Evolutionary conservation across 768 basidiomycete genomes (phyloP).

Genomic region (Termitomyces sp.): DNA sequence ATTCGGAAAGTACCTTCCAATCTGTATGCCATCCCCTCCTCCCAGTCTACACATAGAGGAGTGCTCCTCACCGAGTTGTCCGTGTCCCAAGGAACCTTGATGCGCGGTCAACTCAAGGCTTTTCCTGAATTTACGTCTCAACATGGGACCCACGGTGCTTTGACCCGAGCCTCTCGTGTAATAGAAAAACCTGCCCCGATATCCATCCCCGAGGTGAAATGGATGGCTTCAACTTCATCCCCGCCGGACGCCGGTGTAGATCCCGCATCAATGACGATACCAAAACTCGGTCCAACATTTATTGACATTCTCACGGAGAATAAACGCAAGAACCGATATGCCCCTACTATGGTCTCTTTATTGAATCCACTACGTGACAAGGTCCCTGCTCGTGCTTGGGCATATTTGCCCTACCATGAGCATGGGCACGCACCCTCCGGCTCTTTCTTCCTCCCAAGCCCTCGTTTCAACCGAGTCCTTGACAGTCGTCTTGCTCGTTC

Average conservation of each 20-base stretch:
- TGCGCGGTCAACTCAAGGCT: neutral
- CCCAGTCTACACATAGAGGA: neutral
- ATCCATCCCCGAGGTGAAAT: neutral
- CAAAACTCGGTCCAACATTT: slow-evolving; percentile 1
- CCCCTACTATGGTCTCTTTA: slow-evolving; percentile 19
- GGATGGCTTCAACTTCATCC: neutral
- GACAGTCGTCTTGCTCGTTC: slow-evolving; percentile 2
- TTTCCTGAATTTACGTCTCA: neutral
- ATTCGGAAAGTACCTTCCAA: slow-evolving; percentile 12
- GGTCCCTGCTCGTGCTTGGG: slow-evolving; percentile 15
- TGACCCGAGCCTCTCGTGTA: neutral
- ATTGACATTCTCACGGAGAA: slow-evolving; percentile 12
- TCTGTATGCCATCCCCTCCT: slow-evolving; percentile 2
- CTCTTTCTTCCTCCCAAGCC: slow-evolving; percentile 10
- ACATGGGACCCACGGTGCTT: neutral
- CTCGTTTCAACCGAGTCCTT: slow-evolving; percentile 12
- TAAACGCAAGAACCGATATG: slow-evolving; percentile 14
- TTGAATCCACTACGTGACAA: slow-evolving; percentile 18
- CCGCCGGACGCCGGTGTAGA: neutral
- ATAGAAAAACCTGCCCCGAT: neutral
- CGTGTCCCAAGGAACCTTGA: neutral
- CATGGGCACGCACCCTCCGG: neutral
- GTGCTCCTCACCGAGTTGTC: neutral
- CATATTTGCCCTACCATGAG: slow-evolving; percentile 1
- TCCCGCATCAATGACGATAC: too few relatives aligned